These are phyloP conservation scores for Saposhnikovia divaricata DNA, from an alignment of 129 eudicot species.

Conservation along the genomic window DNA sequence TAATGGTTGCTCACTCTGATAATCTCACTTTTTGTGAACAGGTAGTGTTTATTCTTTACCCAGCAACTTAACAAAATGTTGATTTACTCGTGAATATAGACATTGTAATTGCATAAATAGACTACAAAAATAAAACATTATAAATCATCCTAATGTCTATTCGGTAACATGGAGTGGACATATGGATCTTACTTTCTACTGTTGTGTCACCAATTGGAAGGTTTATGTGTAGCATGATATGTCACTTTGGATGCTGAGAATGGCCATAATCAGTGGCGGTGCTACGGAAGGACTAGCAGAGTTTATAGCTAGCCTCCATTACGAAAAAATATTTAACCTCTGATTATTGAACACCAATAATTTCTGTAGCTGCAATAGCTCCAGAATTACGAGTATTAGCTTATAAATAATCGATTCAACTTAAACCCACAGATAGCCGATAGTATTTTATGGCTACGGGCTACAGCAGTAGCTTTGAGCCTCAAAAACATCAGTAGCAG, in stretches of 20 bases:
- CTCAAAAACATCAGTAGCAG: not conserved
- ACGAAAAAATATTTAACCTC: not conserved
- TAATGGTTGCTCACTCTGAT: constrained; percentile 54
- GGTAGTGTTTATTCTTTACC: constrained; percentile 24
- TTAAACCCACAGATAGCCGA: not conserved
- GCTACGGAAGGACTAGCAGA: not conserved
- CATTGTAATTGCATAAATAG: not conserved
- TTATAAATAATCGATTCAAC: too few species aligned
- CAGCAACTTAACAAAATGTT: not conserved
- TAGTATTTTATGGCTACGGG: not conserved
- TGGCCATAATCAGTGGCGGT: not conserved
- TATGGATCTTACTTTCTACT: not conserved
- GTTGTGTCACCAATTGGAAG: not conserved
- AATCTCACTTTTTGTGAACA: constrained; percentile 79
- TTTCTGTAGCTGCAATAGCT: not conserved
- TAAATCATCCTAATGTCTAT: not conserved
- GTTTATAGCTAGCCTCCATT: not conserved
- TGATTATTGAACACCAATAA: not conserved
- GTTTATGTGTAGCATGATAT: not conserved
- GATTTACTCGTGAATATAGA: not conserved
- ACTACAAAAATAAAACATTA: not conserved
- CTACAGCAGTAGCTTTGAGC: not conserved
- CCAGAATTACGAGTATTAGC: too few species aligned
- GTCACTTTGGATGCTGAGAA: not conserved
- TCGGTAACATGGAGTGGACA: not conserved